Percentiles rank a stretch among this genome's conserved stretches.
phyloP scores from a whole-genome alignment of 2,329 filamentous ascomycete species.

The Fusarium chlamydosporum region DNA sequence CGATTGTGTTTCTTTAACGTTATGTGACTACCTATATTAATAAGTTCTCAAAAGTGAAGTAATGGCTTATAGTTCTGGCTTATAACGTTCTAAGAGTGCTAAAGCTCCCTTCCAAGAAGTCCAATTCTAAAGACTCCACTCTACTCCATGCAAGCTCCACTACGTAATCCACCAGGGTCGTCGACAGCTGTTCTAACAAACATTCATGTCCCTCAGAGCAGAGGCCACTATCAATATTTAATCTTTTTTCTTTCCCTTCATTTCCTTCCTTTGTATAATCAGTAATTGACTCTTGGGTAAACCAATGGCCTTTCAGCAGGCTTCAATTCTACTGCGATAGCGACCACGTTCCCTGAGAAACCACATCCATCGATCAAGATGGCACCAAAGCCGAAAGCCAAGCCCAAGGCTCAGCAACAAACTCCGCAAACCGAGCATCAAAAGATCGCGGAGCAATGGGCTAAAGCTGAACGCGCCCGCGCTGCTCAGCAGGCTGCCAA shows the following conservation, averaged over 20 bases:
- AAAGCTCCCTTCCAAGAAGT: conserved; percentile 22
- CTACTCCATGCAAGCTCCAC: conserved; percentile 41
- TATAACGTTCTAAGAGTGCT: background rate
- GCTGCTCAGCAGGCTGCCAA: conserved; percentile 58
- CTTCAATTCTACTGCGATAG: conserved; percentile 33
- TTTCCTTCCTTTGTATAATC: conserved; percentile 29
- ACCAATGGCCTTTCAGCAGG: conserved; percentile 50
- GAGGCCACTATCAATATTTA: conserved; percentile 35
- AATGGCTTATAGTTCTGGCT: conserved; percentile 18
- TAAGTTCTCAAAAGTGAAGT: background rate
- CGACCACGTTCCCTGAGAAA: conserved; percentile 25
- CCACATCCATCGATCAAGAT: conserved; percentile 49
- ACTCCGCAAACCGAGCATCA: conserved; percentile 62
- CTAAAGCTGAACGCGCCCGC: conserved; percentile 66
- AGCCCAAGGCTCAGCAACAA: conserved; percentile 48
- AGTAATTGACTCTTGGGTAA: conserved; percentile 26
- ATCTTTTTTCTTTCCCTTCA: conserved; percentile 12
- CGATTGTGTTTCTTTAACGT: background rate
- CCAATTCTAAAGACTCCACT: conserved; percentile 33
- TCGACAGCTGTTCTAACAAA: conserved; percentile 31
- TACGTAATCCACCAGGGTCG: conserved; percentile 42
- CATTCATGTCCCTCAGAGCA: conserved; percentile 39
- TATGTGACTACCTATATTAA: background rate
- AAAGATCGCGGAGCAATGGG: conserved; percentile 67
- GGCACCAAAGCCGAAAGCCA: conserved; percentile 48